These are phyloP conservation scores for Penicillium nordicum DNA, from an alignment of 2,329 filamentous ascomycete species.

Conservation along the genomic window DNA sequence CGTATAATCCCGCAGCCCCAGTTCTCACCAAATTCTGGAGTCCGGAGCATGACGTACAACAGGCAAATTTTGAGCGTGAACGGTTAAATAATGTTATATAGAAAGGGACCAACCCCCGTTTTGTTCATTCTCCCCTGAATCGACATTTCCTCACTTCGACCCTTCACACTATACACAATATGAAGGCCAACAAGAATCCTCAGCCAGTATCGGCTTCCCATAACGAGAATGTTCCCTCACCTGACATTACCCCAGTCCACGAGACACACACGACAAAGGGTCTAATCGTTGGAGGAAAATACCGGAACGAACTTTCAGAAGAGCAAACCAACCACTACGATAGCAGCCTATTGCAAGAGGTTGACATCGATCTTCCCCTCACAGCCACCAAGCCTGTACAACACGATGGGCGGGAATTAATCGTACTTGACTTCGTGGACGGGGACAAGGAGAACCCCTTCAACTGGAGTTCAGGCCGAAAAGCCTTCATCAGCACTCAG, in stretches of 20 bases:
- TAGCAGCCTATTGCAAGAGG: constrained; percentile 29
- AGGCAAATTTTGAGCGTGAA: neutral
- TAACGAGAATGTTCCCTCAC: constrained; percentile 18
- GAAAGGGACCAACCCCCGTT: neutral
- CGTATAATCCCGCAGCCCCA: constrained; percentile 16
- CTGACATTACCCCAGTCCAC: neutral
- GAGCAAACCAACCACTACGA: constrained; percentile 18
- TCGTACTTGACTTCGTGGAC: constrained; percentile 47
- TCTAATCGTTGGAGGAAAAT: constrained; percentile 29
- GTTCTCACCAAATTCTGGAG: constrained; percentile 16
- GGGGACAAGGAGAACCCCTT: constrained; percentile 52
- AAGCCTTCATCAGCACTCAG: constrained; percentile 47
- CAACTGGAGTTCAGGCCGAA: constrained; percentile 48
- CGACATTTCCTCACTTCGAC: neutral
- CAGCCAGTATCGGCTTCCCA: constrained; percentile 26
- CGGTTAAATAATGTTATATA: neutral
- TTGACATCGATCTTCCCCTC: constrained; percentile 50
- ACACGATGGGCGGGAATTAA: constrained; percentile 45
- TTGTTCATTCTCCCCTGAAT: neutral
- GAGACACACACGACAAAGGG: constrained; percentile 6
- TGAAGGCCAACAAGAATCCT: constrained; percentile 24
- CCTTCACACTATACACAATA: constrained; percentile 6
- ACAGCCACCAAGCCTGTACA: constrained; percentile 45
- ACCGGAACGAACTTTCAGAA: constrained; percentile 22
- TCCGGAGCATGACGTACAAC: constrained; percentile 17